These are phyloP conservation scores for Zygotorulaspora mrakii DNA, from an alignment of 1,139 yeast species.

Conservation along the genomic window DNA sequence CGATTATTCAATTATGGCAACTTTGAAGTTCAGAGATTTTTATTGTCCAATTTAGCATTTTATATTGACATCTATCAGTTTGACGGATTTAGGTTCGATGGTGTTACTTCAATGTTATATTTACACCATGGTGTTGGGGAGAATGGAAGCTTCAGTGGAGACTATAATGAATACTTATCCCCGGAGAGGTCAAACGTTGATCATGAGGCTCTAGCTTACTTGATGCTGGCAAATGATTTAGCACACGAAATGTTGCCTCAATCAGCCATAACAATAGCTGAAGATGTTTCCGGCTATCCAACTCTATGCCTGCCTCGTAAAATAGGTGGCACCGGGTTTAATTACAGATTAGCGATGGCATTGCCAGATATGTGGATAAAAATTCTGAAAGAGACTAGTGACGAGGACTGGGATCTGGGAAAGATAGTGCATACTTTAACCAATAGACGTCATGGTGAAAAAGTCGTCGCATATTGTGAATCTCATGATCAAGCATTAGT, in stretches of 20 bases:
- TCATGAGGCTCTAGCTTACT: conserved; percentile 77
- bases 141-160: conserved; percentile 82
- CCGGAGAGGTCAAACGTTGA: conserved; percentile 67
- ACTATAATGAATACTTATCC: conserved; percentile 85
- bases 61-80: conserved; percentile 79
- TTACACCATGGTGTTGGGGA: conserved; percentile 87
- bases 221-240: conserved; percentile 83
- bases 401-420: conserved; percentile 91
- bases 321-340: conserved; percentile 88
- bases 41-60: conserved; percentile 81
- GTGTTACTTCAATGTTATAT: conserved; percentile 92
- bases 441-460: conserved; percentile 84
- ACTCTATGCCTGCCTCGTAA: conserved; percentile 73
- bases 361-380: conserved; percentile 99
- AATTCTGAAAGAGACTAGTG: conserved; percentile 72
- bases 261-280: conserved; percentile 79
- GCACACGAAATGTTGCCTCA: conserved; percentile 51
- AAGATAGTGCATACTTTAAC: conserved; percentile 76
- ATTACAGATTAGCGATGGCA: conserved; percentile 93
- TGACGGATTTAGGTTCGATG: conserved; percentile 96
- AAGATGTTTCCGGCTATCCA: conserved; percentile 97
- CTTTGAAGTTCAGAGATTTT: conserved; percentile 84
- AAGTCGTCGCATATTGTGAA: conserved; percentile 89
- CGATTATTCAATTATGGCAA: conserved; percentile 85
- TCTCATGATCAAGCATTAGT: conserved; percentile 97